phyloP scores from a whole-genome alignment of 2,329 filamentous ascomycete species.

The Neofusicoccum sp. region DNA sequence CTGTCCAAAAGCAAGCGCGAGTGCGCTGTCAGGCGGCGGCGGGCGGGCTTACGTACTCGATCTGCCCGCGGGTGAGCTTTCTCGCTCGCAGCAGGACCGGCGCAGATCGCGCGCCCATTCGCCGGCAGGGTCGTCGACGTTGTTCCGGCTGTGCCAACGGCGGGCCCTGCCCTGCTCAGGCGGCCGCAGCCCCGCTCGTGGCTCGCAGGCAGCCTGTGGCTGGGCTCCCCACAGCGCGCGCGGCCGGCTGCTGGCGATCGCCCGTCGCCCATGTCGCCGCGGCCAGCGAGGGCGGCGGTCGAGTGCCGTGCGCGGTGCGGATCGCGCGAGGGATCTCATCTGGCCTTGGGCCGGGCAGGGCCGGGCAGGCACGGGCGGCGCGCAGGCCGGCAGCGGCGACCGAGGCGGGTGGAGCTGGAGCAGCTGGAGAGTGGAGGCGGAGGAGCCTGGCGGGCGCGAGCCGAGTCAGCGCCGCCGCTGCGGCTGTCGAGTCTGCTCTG shows the following conservation, averaged over 20 bases:
- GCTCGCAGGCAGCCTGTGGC: slow-evolving; percentile 1
- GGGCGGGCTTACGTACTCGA: too few relatives aligned
- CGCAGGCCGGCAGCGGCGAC: slow-evolving; percentile 3
- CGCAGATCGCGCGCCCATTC: slow-evolving; percentile 8
- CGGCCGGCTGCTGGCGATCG: slow-evolving; percentile 12
- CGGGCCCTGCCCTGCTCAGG: neutral
- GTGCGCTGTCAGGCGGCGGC: slow-evolving; percentile 2
- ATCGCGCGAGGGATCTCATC: slow-evolving; percentile 11
- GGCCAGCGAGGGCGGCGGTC: neutral
- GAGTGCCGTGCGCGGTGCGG: slow-evolving; percentile 7
- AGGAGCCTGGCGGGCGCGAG: neutral
- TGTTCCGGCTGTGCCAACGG: slow-evolving; percentile 11
- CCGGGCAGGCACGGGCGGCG: neutral
- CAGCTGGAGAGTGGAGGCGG: neutral
- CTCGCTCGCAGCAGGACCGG: neutral
- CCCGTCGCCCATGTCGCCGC: slow-evolving; percentile 13
- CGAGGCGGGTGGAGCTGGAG: neutral
- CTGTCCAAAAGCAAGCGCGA: slow-evolving; percentile 3
- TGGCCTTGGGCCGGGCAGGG: neutral
- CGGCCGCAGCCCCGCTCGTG: slow-evolving; percentile 3
- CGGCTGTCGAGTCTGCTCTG: neutral
- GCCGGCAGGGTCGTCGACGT: slow-evolving; percentile 11
- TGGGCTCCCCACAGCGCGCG: slow-evolving; percentile 9
- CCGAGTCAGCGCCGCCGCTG: neutral
- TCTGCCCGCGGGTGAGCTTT: neutral